Evolutionary conservation across 2,329 filamentous ascomycete species (phyloP).

Genomic region (Remersonia thermophila): DNA sequence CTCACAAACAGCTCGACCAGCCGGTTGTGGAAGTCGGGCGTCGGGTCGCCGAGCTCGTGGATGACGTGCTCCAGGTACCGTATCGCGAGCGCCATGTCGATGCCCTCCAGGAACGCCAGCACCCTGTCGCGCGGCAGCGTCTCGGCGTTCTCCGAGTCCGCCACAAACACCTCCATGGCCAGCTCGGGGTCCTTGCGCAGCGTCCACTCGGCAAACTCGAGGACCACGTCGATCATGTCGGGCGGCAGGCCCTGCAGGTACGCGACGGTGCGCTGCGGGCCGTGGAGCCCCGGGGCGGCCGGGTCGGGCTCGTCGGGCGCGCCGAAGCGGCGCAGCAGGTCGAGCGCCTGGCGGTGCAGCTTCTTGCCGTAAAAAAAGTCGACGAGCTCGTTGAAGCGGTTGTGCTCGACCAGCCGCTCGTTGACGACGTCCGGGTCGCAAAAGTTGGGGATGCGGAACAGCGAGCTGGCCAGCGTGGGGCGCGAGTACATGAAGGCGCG

Average conservation of each 20-base stretch:
- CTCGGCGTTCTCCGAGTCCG: conserved; percentile 91
- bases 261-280: conserved; percentile 69
- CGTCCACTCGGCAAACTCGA: conserved; percentile 88
- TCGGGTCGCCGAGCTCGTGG: conserved; percentile 70
- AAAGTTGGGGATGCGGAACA: conserved; percentile 94
- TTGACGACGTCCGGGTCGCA: conserved; percentile 94
- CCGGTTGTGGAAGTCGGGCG: conserved; percentile 75
- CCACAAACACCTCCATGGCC: conserved; percentile 86
- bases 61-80: conserved; percentile 87
- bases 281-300: conserved; percentile 49
- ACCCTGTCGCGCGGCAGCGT: conserved; percentile 68
- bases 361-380: conserved; percentile 96
- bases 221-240: conserved; percentile 76
- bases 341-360: conserved; percentile 75
- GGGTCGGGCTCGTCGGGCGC: conserved; percentile 40
- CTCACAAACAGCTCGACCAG: conserved; percentile 60
- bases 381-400: conserved; percentile 86
- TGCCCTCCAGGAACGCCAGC: conserved; percentile 56
- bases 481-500: conserved; percentile 88
- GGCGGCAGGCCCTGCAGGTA: conserved; percentile 86
- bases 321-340: conserved; percentile 72
- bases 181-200: conserved; percentile 57
- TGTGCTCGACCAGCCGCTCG: conserved; percentile 77
- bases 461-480: conserved; percentile 69
- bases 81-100: conserved; percentile 61